phyloP scores from a whole-genome alignment of 2,329 filamentous ascomycete genomes.

The Dothideomycetidae sp. region DNA sequence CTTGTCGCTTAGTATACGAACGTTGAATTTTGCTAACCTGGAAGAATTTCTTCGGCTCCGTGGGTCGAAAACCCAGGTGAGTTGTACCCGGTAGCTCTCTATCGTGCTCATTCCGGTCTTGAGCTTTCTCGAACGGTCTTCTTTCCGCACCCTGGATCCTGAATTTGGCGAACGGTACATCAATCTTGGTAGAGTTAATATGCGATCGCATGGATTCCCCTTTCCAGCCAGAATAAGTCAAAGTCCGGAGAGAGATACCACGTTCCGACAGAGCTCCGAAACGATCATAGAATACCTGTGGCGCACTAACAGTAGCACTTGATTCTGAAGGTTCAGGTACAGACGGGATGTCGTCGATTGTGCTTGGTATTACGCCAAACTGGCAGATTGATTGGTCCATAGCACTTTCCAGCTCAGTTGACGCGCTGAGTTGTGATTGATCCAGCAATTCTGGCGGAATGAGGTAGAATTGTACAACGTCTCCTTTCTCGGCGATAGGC shows the following conservation, averaged over 20 bases:
- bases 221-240: constrained; percentile 14
- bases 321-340: constrained; percentile 6
- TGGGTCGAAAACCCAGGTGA: neutral
- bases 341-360: constrained; percentile 23
- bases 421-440: constrained; percentile 22
- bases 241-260: constrained; percentile 35
- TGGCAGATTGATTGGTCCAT: constrained; percentile 15
- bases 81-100: neutral
- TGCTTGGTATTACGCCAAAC: constrained; percentile 32
- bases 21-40: neutral
- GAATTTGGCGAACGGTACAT: constrained; percentile 27
- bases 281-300: constrained; percentile 20
- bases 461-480: constrained; percentile 53
- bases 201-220: neutral
- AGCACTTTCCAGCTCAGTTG: neutral
- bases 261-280: constrained; percentile 51
- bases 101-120: neutral
- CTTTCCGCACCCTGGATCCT: neutral
- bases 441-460: constrained; percentile 20
- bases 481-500: constrained; percentile 48
- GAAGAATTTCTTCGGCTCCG: neutral
- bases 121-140: neutral
- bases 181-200: constrained; percentile 30
- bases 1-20: too few relatives aligned
- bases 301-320: constrained; percentile 9